phyloP scores from a whole-genome alignment of 306 rosid genomes.

The Phaseolus lunatus region DNA sequence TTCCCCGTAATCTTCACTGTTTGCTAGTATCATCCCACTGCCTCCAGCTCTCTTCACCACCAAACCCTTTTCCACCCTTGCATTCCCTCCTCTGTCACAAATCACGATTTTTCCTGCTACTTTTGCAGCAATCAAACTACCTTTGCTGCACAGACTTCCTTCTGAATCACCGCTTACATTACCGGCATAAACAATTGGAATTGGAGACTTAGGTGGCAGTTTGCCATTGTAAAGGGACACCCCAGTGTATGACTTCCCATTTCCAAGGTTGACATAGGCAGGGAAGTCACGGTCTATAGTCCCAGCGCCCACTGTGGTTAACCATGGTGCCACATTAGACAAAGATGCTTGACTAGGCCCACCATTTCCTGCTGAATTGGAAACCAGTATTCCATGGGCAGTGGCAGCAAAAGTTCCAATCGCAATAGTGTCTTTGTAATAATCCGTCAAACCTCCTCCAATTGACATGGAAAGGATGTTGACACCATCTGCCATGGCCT shows the following conservation, averaged over 20 bases:
- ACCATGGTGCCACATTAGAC: conserved; percentile 87
- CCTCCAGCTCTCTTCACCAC: conserved; percentile 86
- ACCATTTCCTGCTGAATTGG: conserved; percentile 84
- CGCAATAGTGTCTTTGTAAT: conserved; percentile 69
- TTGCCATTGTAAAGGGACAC: conserved; percentile 72
- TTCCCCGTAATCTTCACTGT: conserved; percentile 71
- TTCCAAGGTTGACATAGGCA: conserved; percentile 64
- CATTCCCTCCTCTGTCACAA: conserved; percentile 77
- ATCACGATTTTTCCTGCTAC: conserved; percentile 85
- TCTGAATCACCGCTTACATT: conserved; percentile 53
- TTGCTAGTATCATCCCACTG: conserved; percentile 79
- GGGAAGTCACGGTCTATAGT: conserved; percentile 95
- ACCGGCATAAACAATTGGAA: conserved; percentile 73
- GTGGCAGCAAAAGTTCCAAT: conserved; percentile 77
- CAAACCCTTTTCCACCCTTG: conserved; percentile 68
- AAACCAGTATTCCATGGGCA: conserved; percentile 72
- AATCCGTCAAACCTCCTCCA: conserved; percentile 64
- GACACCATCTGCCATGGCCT: conserved; percentile 83
- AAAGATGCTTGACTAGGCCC: conserved; percentile 63
- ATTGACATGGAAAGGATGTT: conserved; percentile 81
- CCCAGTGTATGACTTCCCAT: conserved; percentile 66
- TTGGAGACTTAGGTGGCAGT: conserved; percentile 46
- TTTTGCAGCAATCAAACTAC: conserved; percentile 58
- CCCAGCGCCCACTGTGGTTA: conserved; percentile 88
- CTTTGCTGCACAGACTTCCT: conserved; percentile 56